These are phyloP conservation scores for Malassezia arunalokei DNA, from an alignment of 1,284 basidiomycete genomes.

Conservation along the genomic window DNA sequence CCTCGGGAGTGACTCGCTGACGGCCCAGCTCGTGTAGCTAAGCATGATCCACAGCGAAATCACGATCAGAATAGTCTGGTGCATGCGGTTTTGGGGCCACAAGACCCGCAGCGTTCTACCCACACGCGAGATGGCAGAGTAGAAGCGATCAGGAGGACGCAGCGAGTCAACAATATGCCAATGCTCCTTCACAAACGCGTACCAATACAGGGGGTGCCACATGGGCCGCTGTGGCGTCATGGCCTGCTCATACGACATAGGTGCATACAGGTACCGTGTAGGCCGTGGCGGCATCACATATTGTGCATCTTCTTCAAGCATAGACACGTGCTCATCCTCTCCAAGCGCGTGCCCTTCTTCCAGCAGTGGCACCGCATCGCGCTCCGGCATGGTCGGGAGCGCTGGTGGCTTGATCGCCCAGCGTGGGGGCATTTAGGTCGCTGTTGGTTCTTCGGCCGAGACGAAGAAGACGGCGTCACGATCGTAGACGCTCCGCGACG, in stretches of 20 bases:
- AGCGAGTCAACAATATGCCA: conserved; percentile 10
- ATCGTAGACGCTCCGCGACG: not conserved
- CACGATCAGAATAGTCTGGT: conserved; percentile 12
- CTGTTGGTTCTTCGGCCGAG: no score
- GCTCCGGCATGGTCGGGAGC: not conserved
- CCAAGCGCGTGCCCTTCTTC: not conserved
- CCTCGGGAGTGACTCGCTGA: not conserved
- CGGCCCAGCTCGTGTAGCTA: conserved; percentile 9
- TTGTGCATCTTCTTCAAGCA: conserved; percentile 5
- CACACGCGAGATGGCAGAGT: not conserved
- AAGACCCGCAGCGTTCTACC: not conserved
- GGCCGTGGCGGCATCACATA: not conserved
- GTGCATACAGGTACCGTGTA: conserved; percentile 15
- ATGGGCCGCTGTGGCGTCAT: conserved; percentile 4
- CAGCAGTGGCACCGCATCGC: conserved; percentile 8
- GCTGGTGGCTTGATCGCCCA: no score
- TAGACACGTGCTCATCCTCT: not conserved
- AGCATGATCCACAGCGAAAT: conserved; percentile 9
- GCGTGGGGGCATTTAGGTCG: no score
- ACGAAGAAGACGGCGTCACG: not conserved
- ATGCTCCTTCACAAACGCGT: not conserved
- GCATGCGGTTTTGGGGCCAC: conserved; percentile 16
- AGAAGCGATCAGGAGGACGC: not conserved
- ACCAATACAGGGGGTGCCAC: conserved; percentile 12
- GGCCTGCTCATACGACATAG: conserved; percentile 15